Base-by-base conservation (phyloP, 345 rosid species). In the Salix viminalis region DNA sequence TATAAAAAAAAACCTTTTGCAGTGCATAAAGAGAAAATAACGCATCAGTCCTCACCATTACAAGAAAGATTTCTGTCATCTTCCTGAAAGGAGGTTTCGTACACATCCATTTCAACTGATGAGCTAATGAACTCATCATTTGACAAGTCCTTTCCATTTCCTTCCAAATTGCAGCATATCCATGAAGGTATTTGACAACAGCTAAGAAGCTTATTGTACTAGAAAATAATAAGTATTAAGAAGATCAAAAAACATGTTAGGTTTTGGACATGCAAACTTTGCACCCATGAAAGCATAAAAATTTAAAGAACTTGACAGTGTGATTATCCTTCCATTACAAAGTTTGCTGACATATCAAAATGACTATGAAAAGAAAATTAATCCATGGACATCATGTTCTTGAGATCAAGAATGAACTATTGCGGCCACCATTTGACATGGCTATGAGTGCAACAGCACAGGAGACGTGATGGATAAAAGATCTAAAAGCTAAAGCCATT, bases 101-200 rank as follows among this genome's bases (percentile, higher is more conserved):
- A 83, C 0, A 96, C 93, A 84, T 96, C 99, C 99, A 96, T 96
- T 83, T 93, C 98, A 73, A 88, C 90, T 24, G 85, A 86, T 61
- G 90, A 89, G 82, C 88, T 84, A 79, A 83, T 78, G 41, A 79
- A 82, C 72, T 83, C 85, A 81, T 91, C 94, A 83, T 65, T 76
- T 44, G 86, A 84, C 56, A 83, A 39, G 73, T 84, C 87, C 79
- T 80, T 82, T 44, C 73, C 89, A 80, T 96, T 96, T 70, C 92
- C 97, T 65, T 87, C 91, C 78, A 96, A 62, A 84, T 88, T 77
- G 82, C 98, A 96, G 84, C 86, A 80, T 82, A 93, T 88, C 99
- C 97, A 96, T 15, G 96, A 70, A 69, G 99, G 99, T 74, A 93
- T 89, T 80, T 86, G 86, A 81, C 88, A 91, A 82, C 80, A 78